Conservation (phyloP, 345 rosid genomes). For the Eutrema yunnanense region DNA sequence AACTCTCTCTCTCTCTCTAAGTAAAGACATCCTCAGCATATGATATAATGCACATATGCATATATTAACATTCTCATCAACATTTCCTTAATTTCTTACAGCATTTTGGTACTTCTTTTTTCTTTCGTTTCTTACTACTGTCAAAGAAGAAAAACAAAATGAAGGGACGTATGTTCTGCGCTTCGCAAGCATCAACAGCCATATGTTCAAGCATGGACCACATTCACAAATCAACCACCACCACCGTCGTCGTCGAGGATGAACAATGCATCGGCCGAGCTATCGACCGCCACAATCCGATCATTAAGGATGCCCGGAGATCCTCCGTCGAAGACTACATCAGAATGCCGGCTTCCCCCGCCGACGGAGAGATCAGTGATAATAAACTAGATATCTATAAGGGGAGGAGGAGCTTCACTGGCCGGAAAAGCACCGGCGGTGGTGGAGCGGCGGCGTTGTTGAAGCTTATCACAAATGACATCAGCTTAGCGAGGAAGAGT, state of each 20-base stretch:
- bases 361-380: slow-evolving; percentile 10
- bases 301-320: slow-evolving; percentile 52
- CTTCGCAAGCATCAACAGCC: slow-evolving; percentile 90
- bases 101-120: background rate
- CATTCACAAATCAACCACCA: slow-evolving; percentile 28
- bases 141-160: background rate
- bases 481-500: slow-evolving; percentile 34
- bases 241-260: slow-evolving; percentile 3
- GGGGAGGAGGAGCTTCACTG: slow-evolving; percentile 24
- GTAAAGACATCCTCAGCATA: background rate
- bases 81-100: background rate
- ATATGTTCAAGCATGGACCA: slow-evolving; percentile 60
- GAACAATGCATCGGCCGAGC: slow-evolving; percentile 45
- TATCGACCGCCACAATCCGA: slow-evolving; percentile 83
- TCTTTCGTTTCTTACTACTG: background rate
- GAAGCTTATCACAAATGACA: slow-evolving; percentile 23
- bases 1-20: background rate
- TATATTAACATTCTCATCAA: slow-evolving; percentile 4
- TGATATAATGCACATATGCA: background rate
- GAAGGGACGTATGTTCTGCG: slow-evolving; percentile 32
- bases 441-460: slow-evolving; percentile 13
- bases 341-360: slow-evolving; percentile 20
- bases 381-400: slow-evolving; percentile 13
- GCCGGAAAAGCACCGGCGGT: slow-evolving; percentile 12
- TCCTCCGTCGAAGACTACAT: slow-evolving; percentile 28